phyloP scores from a whole-genome alignment of 306 rosid species.

The Cicer judaicum region DNA sequence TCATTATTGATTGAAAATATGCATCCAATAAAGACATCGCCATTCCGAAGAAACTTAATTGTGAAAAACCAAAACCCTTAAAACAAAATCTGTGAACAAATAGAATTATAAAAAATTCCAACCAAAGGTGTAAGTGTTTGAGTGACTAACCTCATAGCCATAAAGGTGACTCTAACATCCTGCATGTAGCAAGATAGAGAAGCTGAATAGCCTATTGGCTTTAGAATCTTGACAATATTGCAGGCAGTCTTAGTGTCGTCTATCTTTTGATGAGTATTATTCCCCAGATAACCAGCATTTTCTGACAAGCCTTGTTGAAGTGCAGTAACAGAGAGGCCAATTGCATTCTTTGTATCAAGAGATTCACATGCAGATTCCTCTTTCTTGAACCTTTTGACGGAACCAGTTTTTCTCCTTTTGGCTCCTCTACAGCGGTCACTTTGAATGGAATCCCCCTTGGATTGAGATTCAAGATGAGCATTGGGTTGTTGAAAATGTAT shows the following conservation, averaged over 20 bases:
- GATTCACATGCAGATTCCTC: constrained; percentile 48
- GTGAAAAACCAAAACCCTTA: constrained; percentile 8
- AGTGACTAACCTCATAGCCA: constrained; percentile 74
- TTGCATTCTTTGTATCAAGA: constrained; percentile 52
- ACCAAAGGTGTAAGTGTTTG: constrained; percentile 20
- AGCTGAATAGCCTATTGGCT: constrained; percentile 77
- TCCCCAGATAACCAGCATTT: constrained; percentile 49
- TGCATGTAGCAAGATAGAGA: constrained; percentile 57
- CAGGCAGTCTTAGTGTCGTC: constrained; percentile 48
- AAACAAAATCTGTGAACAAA: constrained; percentile 13
- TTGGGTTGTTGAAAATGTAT: constrained; percentile 60
- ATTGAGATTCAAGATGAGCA: constrained; percentile 32
- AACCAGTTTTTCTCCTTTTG: constrained; percentile 82
- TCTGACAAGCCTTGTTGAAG: constrained; percentile 40
- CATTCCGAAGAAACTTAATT: constrained; percentile 16
- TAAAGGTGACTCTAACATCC: constrained; percentile 71
- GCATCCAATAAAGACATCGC: constrained; percentile 14
- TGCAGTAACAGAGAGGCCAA: constrained; percentile 44
- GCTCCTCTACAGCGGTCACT: constrained; percentile 71
- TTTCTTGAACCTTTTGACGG: constrained; percentile 83
- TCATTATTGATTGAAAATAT: constrained; percentile 27
- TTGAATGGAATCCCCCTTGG: constrained; percentile 47
- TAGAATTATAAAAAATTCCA: neutral
- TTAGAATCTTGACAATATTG: constrained; percentile 74
- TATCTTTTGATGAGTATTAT: constrained; percentile 47